phyloP scores from a whole-genome alignment of 768 basidiomycete species.

The Trichaptum fuscoviolaceum region DNA sequence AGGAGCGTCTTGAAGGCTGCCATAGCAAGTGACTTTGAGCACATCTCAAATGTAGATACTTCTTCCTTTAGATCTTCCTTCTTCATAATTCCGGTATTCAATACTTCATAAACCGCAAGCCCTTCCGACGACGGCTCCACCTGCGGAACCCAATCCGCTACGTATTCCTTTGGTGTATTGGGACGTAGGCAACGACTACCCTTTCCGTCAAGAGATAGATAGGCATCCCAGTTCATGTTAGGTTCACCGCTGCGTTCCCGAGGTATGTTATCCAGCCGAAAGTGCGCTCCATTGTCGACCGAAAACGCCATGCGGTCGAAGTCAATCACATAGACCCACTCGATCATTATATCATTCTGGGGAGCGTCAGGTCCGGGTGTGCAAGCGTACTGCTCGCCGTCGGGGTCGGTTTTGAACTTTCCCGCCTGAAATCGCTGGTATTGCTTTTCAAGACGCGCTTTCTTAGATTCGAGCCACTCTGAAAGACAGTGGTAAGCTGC shows the following conservation, averaged over 20 bases:
- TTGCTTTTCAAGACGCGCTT: constrained; percentile 10
- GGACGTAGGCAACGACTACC: background rate
- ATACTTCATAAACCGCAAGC: background rate
- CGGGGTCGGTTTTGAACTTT: background rate
- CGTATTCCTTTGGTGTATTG: background rate
- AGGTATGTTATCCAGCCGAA: constrained; percentile 12
- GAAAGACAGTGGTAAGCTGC: background rate
- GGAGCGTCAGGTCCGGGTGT: constrained; percentile 5
- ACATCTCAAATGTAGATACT: background rate
- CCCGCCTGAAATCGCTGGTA: constrained; percentile 8
- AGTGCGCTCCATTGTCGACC: constrained; percentile 12
- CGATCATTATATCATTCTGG: constrained; percentile 18
- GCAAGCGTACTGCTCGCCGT: background rate
- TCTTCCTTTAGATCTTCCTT: background rate
- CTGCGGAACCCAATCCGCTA: background rate
- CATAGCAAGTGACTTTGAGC: background rate
- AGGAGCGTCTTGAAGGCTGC: background rate
- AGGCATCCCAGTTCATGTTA: background rate
- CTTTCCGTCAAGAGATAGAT: background rate
- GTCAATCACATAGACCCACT: constrained; percentile 27
- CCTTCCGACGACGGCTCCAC: background rate
- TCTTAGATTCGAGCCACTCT: constrained; percentile 13
- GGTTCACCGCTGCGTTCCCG: background rate
- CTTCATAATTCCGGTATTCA: background rate
- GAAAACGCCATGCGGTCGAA: constrained; percentile 25